phyloP scores from a whole-genome alignment of 1,139 yeast genomes.

The Candida buenavistaensis region DNA sequence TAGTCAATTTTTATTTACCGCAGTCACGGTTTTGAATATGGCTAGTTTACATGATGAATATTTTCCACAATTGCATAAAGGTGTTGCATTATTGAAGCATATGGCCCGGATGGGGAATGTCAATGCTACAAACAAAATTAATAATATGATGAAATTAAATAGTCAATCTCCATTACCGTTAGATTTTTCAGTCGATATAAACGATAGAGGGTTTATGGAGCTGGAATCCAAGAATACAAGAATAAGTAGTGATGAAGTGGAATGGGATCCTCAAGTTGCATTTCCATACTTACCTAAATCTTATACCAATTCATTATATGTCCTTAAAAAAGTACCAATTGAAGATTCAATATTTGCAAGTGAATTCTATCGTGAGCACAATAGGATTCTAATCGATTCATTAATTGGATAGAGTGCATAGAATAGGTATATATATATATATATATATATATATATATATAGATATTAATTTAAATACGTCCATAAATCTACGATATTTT shows the following conservation, averaged over 20 bases:
- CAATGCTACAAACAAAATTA: conserved; percentile 30
- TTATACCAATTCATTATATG: conserved; percentile 9
- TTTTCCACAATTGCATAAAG: conserved; percentile 31
- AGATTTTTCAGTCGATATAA: conserved; percentile 16
- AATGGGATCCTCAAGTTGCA: conserved; percentile 5
- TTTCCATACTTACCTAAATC: conserved; percentile 12
- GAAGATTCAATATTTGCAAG: neutral
- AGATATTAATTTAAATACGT: conserved; percentile 1
- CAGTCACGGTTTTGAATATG: conserved; percentile 42
- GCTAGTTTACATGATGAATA: conserved; percentile 31
- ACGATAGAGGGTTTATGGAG: conserved; percentile 11
- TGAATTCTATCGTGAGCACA: conserved; percentile 7
- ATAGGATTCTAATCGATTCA: conserved; percentile 10
- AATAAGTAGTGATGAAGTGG: too few species aligned
- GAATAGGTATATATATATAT: neutral
- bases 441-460: neutral
- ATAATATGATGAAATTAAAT: conserved; percentile 24
- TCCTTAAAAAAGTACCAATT: conserved; percentile 5
- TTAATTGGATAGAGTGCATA: conserved; percentile 13
- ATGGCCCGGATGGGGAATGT: conserved; percentile 46
- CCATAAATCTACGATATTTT: conserved; percentile 6
- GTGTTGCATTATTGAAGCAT: conserved; percentile 32
- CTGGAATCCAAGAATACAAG: too few species aligned
- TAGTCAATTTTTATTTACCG: conserved; percentile 48
- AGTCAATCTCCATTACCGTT: conserved; percentile 17